Conservation (phyloP, 345 rosid species). For the Lepidium sativum region DNA sequence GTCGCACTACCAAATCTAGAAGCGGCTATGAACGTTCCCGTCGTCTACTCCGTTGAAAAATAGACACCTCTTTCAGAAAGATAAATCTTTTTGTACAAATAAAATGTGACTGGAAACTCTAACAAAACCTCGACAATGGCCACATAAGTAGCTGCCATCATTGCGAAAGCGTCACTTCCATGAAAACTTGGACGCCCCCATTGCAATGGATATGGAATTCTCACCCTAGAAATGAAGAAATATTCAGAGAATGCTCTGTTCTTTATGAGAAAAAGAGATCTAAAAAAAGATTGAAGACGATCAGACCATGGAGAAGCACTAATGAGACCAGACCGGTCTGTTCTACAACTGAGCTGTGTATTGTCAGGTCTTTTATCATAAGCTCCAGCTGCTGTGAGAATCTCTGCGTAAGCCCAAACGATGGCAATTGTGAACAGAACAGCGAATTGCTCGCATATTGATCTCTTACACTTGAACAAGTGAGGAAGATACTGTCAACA, state of each 20-base stretch:
- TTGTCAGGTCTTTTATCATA: conserved; percentile 42
- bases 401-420: conserved; percentile 70
- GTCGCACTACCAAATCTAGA: conserved; percentile 83
- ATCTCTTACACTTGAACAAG: conserved; percentile 35
- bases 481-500: conserved; percentile 53
- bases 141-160: conserved; percentile 72
- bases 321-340: conserved; percentile 86
- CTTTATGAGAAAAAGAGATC: too few species aligned
- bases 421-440: conserved; percentile 51
- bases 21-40: conserved; percentile 63
- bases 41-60: conserved; percentile 46
- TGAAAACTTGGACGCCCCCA: conserved; percentile 71
- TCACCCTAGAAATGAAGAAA: conserved; percentile 43
- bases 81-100: neutral
- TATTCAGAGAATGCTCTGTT: neutral
- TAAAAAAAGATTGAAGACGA: too few species aligned
- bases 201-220: conserved; percentile 75
- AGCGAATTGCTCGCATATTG: conserved; percentile 41
- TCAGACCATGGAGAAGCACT: conserved; percentile 75
- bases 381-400: conserved; percentile 77
- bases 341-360: conserved; percentile 75
- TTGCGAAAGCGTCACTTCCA: conserved; percentile 54
- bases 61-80: neutral
- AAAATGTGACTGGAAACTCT: neutral
- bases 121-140: conserved; percentile 62